Base-by-base conservation (phyloP, 768 basidiomycete species). In the Strobilomyces dryophilus region DNA sequence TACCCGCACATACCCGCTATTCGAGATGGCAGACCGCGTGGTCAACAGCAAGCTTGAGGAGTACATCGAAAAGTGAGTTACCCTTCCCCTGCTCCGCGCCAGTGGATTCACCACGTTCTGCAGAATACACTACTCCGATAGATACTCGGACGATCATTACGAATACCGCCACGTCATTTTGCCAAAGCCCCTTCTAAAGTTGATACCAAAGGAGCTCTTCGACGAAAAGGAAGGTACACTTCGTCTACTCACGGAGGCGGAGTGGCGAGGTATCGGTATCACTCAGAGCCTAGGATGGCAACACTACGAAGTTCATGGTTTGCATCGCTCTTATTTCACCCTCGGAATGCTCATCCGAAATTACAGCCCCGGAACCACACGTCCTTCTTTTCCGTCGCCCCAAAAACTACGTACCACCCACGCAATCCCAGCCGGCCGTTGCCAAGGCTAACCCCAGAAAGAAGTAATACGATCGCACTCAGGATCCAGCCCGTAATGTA, bases 121-220 rank as follows among this genome's bases (percentile, higher is more conserved):
- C 59, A 92, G 90, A 68, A 93, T 93, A 62, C 86, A 91, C 65
- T 93, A 93, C 66, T 93, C 91, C 55, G 89, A 92, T 71, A 85
- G 90, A 57, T 94, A 98, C 70, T 82, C 89, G 8, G 95, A 98
- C 71, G 92, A 95, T 70, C 73, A 81, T 58, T 97, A 81, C 71
- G 95, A 98, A 77, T 98, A 98, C 68, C 89, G 92, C 52, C 95
- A 98, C 71, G 95, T 99, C 60, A 97, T 97, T 61, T 76, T 99
- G 18, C 95, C 95, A 7, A 97, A 97, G 68, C 89, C 88, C 52
- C 83, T 98, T 59, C 79, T 98, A 71, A 94, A 95, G 74, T 78
- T 95, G 74, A 80, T 99, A 27, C 97, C 95, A 5, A 92, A 93
- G 68, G 78, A 84, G 27, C 85, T 83, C 64, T 94, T 92, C 67